Percentiles rank a stretch among this genome's conserved stretches.
phyloP scores from a whole-genome alignment of 352 stramenopile genomes.

The Hyphochytrium catenoides region DNA sequence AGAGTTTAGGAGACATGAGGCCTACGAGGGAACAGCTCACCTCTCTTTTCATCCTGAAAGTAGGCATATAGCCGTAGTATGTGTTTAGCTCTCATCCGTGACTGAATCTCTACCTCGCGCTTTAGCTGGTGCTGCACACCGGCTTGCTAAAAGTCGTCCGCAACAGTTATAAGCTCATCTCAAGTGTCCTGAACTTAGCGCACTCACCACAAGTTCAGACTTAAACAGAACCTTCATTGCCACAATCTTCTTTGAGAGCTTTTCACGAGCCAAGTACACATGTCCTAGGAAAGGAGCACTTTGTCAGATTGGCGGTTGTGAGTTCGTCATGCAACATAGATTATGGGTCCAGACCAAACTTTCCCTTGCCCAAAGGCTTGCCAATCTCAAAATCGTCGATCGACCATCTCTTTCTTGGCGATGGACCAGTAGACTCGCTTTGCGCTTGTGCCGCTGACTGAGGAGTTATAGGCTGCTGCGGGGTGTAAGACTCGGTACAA shows the following conservation, averaged over 20 bases:
- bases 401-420: no score
- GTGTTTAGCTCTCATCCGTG: slow-evolving; percentile 52
- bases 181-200: no score
- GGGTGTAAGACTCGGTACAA: no score
- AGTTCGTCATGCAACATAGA: background rate
- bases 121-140: slow-evolving; percentile 44
- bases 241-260: slow-evolving; percentile 40
- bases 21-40: no score
- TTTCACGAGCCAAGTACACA: slow-evolving; percentile 62
- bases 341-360: slow-evolving; percentile 58
- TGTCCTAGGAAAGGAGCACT: slow-evolving; percentile 13
- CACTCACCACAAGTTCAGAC: slow-evolving; percentile 19
- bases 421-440: no score
- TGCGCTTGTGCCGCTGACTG: no score
- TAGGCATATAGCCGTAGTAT: slow-evolving; percentile 59
- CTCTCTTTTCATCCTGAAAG: slow-evolving; percentile 44
- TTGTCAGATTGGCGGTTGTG: background rate
- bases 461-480: no score
- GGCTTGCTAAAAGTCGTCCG: no score
- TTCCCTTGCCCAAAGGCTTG: slow-evolving; percentile 43
- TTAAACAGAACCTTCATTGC: slow-evolving; percentile 75
- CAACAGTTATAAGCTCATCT: no score
- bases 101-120: slow-evolving; percentile 75
- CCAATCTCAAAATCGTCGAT: slow-evolving; percentile 63
- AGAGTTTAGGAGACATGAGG: no score